These are phyloP conservation scores for Jatropha multifida DNA, from an alignment of 441 rosid species.

Conservation along the genomic window DNA sequence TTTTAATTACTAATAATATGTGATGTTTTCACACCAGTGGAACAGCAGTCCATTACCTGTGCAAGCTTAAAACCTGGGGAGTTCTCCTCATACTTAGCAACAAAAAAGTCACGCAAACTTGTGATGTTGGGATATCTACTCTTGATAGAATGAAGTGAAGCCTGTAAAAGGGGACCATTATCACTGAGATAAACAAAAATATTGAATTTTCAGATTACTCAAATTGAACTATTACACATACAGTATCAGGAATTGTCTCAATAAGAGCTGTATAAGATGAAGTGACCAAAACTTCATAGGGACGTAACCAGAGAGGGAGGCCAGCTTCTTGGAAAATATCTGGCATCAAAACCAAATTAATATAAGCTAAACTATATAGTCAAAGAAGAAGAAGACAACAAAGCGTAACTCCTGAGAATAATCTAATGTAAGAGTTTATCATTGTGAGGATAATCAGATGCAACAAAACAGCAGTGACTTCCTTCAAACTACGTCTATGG, in stretches of 20 bases:
- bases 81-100: conserved; percentile 80
- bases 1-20: neutral
- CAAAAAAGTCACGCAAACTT: conserved; percentile 91
- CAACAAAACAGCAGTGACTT: conserved; percentile 2
- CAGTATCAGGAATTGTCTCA: conserved; percentile 98
- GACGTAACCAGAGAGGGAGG: conserved; percentile 97
- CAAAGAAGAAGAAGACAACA: neutral
- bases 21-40: neutral
- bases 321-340: conserved; percentile 99
- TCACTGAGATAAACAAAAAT: conserved; percentile 16
- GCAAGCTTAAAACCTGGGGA: conserved; percentile 94
- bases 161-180: conserved; percentile 43
- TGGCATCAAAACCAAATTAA: conserved; percentile 36
- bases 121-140: conserved; percentile 84
- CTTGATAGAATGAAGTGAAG: conserved; percentile 98
- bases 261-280: conserved; percentile 99
- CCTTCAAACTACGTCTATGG: neutral
- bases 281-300: conserved; percentile 92
- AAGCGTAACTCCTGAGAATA: neutral
- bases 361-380: conserved; percentile 16
- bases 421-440: neutral
- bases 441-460: neutral
- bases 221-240: conserved; percentile 28
- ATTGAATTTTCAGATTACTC: conserved; percentile 12
- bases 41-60: conserved; percentile 57